phyloP scores from a whole-genome alignment of 345 rosid genomes.

The Sonneratia alba region DNA sequence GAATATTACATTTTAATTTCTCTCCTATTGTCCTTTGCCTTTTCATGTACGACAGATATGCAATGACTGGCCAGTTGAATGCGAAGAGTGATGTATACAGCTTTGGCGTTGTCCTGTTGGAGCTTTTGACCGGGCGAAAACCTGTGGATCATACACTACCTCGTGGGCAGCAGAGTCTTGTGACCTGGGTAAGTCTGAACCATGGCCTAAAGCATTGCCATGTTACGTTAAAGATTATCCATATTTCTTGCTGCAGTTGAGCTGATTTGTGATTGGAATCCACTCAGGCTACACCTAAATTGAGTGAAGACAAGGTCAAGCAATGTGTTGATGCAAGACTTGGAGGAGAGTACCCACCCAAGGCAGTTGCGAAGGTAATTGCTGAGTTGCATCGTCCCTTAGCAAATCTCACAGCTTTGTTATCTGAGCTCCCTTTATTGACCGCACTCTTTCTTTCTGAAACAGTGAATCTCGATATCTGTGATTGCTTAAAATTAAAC shows the following conservation, averaged over 20 bases:
- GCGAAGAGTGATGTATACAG: conserved; percentile 66
- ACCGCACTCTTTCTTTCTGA: neutral
- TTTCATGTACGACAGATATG: conserved; percentile 44
- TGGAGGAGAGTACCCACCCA: conserved; percentile 82
- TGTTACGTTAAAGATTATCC: neutral
- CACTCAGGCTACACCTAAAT: conserved; percentile 78
- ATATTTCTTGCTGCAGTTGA: neutral
- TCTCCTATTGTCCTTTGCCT: neutral
- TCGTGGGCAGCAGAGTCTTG: conserved; percentile 72
- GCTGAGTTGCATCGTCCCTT: neutral
- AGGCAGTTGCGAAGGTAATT: conserved; percentile 90
- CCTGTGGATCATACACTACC: conserved; percentile 97
- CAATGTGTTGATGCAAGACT: conserved; percentile 94
- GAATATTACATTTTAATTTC: neutral
- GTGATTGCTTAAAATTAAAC: neutral
- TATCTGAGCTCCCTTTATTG: neutral
- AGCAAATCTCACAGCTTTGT: neutral
- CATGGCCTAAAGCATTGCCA: neutral
- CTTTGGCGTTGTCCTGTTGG: conserved; percentile 68
- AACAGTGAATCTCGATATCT: neutral
- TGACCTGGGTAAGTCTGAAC: conserved; percentile 44
- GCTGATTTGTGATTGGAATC: neutral
- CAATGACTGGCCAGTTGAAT: conserved; percentile 93
- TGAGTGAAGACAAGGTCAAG: conserved; percentile 85
- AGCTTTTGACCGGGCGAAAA: conserved; percentile 90